phyloP scores from a whole-genome alignment of 208 protist genomes.

The Trypanosoma avium region DNA sequence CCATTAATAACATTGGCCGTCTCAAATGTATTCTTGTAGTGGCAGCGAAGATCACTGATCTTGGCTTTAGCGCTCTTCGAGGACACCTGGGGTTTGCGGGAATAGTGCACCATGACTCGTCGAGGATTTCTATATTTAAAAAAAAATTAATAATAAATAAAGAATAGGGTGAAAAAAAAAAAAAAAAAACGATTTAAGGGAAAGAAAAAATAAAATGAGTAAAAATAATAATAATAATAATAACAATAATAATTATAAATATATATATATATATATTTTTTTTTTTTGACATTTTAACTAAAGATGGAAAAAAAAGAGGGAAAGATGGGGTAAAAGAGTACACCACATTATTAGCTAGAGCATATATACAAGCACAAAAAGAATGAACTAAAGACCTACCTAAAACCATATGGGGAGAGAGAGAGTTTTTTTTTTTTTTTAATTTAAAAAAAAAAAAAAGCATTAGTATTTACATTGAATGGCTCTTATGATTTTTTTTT shows the following conservation, averaged over 20 bases:
- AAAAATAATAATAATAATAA: constrained; percentile 5
- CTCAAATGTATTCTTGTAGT: constrained; percentile 96
- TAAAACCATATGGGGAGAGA: too few relatives aligned
- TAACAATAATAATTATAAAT: constrained; percentile 15
- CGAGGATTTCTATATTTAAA: constrained; percentile 6
- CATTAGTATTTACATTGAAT: too few relatives aligned
- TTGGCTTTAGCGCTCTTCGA: constrained; percentile 88
- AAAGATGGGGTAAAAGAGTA: too few relatives aligned
- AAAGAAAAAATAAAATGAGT: background rate
- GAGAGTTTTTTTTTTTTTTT: too few relatives aligned
- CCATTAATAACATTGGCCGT: constrained; percentile 92
- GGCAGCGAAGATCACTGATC: constrained; percentile 90
- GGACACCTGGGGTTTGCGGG: constrained; percentile 88
- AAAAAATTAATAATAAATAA: too few relatives aligned
- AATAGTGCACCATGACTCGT: constrained; percentile 87
- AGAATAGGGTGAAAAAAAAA: constrained; percentile 21
- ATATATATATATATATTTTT: constrained; percentile 7
- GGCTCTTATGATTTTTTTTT: too few relatives aligned
- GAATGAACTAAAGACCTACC: too few relatives aligned
- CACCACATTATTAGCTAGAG: too few relatives aligned
- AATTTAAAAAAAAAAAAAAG: too few relatives aligned
- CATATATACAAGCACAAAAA: too few relatives aligned
- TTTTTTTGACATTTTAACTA: too few relatives aligned
- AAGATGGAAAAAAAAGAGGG: too few relatives aligned
- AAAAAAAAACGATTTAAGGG: background rate